phyloP scores from a whole-genome alignment of 768 basidiomycete genomes.

The Lentinula raphanica region DNA sequence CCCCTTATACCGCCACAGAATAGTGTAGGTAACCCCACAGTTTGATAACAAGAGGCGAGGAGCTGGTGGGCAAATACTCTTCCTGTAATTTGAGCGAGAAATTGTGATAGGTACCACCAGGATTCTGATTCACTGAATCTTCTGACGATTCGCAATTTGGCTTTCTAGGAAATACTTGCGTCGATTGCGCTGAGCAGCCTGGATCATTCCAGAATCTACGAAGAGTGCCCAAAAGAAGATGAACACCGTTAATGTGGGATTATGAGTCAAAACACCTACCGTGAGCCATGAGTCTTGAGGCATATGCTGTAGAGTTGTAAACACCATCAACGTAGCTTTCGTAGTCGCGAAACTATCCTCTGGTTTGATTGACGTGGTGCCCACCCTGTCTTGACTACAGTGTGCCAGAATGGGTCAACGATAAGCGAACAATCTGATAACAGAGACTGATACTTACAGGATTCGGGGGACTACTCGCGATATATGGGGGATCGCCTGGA shows the following conservation, averaged over 20 bases:
- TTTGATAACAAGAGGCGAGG: background rate
- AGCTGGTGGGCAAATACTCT: background rate
- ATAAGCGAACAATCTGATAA: background rate
- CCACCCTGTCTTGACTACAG: no score
- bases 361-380: background rate
- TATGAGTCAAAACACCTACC: background rate
- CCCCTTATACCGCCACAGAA: background rate
- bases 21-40: constrained; percentile 1
- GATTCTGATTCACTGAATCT: background rate
- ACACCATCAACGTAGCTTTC: background rate
- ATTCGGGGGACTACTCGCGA: no score
- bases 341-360: background rate
- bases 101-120: background rate
- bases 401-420: background rate
- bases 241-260: background rate
- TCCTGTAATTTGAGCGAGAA: background rate
- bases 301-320: background rate
- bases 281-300: background rate
- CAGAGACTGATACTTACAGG: background rate
- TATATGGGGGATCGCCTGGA: background rate
- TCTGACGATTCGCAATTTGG: no score
- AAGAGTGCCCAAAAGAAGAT: background rate
- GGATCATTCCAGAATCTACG: background rate
- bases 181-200: background rate
- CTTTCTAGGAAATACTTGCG: background rate